Conservation (phyloP, 225 moss, liverwort and hornwort genomes). For the Ulota crispa region DNA sequence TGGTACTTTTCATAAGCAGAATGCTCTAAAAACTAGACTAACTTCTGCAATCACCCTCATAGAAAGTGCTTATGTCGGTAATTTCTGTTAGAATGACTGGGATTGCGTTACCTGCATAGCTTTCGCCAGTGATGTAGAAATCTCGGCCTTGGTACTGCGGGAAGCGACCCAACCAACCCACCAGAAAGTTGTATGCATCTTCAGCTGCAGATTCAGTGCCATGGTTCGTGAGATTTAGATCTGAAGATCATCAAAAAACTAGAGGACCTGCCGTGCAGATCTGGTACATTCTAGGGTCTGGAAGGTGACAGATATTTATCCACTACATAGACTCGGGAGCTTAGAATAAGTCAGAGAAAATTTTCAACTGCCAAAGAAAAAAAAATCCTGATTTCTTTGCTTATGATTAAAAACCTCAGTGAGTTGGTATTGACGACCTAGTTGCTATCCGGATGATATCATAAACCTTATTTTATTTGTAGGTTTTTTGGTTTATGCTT, state of each 20-base stretch:
- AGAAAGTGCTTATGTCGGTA: too few relatives aligned
- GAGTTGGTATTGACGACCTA: background rate
- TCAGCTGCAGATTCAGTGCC: constrained; percentile 51
- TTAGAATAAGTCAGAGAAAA: background rate
- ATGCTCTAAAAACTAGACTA: background rate
- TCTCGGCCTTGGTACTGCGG: constrained; percentile 63
- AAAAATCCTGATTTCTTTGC: too few relatives aligned
- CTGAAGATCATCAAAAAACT: background rate
- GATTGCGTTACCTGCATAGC: constrained; percentile 49
- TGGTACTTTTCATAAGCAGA: too few relatives aligned
- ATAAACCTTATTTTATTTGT: background rate
- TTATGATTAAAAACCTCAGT: background rate
- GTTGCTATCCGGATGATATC: too few relatives aligned
- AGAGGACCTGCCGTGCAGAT: background rate
- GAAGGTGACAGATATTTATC: background rate
- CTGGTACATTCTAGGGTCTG: background rate
- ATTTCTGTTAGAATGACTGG: background rate
- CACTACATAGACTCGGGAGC: background rate
- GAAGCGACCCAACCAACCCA: constrained; percentile 74
- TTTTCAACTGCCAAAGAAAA: background rate
- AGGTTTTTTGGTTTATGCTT: background rate
- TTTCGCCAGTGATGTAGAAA: constrained; percentile 79
- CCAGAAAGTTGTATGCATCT: constrained; percentile 67
- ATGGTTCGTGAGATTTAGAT: background rate
- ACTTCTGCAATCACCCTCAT: too few relatives aligned